Conservation (phyloP, 495 filamentous ascomycete genomes). For the Astrothelium macrocarpum region DNA sequence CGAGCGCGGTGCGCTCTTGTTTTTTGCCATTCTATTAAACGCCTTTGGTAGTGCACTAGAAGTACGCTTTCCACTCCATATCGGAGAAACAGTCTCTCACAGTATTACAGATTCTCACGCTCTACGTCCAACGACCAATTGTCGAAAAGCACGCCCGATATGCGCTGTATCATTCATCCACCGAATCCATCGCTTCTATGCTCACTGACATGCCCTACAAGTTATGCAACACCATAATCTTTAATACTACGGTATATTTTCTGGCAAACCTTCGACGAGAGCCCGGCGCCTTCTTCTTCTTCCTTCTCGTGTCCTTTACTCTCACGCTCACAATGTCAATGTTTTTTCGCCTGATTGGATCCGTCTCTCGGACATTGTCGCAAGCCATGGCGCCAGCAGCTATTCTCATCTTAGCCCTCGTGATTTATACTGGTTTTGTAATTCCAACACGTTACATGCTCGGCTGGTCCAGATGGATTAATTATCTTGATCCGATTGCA, state of each 20-base stretch:
- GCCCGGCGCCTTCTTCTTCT: constrained; percentile 50
- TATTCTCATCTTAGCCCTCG: constrained; percentile 65
- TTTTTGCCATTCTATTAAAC: constrained; percentile 78
- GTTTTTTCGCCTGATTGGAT: constrained; percentile 69
- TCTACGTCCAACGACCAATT: constrained; percentile 83
- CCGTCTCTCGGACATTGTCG: constrained; percentile 65
- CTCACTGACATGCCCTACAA: constrained; percentile 68
- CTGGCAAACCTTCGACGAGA: constrained; percentile 74
- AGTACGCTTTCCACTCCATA: constrained; percentile 28
- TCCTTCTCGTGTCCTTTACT: constrained; percentile 36
- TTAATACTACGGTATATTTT: constrained; percentile 75
- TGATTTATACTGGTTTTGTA: constrained; percentile 77
- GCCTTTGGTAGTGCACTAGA: constrained; percentile 71
- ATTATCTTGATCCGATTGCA: constrained; percentile 63
- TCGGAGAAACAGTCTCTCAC: background rate
- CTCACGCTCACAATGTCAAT: constrained; percentile 36
- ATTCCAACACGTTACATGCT: constrained; percentile 66
- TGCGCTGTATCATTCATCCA: constrained; percentile 84
- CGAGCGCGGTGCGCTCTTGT: constrained; percentile 63
- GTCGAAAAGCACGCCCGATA: constrained; percentile 87
- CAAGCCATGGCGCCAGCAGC: constrained; percentile 80
- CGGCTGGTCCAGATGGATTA: constrained; percentile 72
- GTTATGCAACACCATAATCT: constrained; percentile 43
- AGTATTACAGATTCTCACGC: constrained; percentile 50
- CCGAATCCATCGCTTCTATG: constrained; percentile 78